Evolutionary conservation across 352 stramenopile genomes (phyloP), one percentile per base, ranked within the genome.

Genomic region (Phytophthora sp.): DNA sequence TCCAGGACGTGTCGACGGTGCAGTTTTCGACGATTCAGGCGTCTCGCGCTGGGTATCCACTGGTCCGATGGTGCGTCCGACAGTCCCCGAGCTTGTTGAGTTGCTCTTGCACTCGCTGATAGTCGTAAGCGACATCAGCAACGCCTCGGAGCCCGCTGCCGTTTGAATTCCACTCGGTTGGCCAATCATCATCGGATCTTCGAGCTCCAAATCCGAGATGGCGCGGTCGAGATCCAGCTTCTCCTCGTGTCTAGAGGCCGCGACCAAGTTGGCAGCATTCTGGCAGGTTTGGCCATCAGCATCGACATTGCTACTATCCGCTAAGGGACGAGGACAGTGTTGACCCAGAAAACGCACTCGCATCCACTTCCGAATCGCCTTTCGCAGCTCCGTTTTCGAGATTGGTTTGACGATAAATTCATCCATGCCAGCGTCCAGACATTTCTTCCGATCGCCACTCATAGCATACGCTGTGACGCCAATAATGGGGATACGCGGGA

Each of bases 401-500:
- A 95, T 94, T 0, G 87, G 87, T 59, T 95, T 95, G 30, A 94
- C 87, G 29, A 95, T 90, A 65, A 94, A 91, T 41, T 95, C 87
- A 42, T 95, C 87, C 87, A 95, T 95, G 18, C 87, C 87, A 20
- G 80, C 79, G 38, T 93, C 87, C 3, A 95, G 66, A 57, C 87
- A 95, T 55, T 93, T 92, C 42, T 93, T 86, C 0, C 86, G 79
- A 60, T 95, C 87, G 16, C 84, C 85, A 66, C 80, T 93, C 85
- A 95, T 94, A 1, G 87, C 87, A 38, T 95, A 94, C 15, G 87
- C 87, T 12, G 87, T 95, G n/a, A 95, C 74, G 13, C 85, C 87
- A 15, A 95, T 75, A 54, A 95, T 92, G 27, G 87, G 87, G 24
- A 95, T 92, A 23, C 84, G 83, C 1, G 77, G 64, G 16, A 95